These are phyloP conservation scores for Terfezia boudieri DNA, from an alignment of 495 filamentous ascomycete species.

Conservation along the genomic window DNA sequence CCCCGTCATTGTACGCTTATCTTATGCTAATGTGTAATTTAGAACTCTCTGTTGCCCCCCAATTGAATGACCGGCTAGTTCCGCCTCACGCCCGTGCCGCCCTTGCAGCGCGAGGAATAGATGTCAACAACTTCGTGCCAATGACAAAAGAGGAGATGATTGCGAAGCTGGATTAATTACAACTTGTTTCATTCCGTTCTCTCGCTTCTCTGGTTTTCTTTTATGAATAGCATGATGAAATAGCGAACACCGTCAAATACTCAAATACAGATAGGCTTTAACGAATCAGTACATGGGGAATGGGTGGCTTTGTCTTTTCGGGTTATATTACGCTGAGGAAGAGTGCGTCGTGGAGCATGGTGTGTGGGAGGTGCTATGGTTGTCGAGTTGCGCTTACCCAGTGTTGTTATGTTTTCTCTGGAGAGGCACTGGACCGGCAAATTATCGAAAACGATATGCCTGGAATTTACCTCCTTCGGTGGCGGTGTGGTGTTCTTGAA, in stretches of 20 bases:
- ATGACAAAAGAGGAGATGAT: slow-evolving; percentile 88
- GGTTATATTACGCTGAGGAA: neutral
- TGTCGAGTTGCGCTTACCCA: too few species aligned
- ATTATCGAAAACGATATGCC: too few species aligned
- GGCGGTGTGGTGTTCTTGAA: too few species aligned
- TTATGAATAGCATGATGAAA: neutral
- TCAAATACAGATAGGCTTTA: neutral
- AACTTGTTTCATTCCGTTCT: neutral
- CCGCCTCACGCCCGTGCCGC: slow-evolving; percentile 56
- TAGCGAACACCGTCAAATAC: neutral
- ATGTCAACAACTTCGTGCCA: slow-evolving; percentile 83
- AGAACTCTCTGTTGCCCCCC: slow-evolving; percentile 90
- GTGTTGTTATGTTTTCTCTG: too few species aligned
- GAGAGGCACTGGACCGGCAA: too few species aligned
- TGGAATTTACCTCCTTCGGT: too few species aligned
- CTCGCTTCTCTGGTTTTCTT: neutral
- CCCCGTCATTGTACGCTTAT: neutral
- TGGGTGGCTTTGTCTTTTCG: neutral
- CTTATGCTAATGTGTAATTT: neutral
- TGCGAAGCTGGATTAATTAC: slow-evolving; percentile 76
- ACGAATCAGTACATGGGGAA: neutral
- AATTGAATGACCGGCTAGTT: slow-evolving; percentile 68
- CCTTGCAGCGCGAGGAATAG: slow-evolving; percentile 55
- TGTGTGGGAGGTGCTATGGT: too few species aligned
- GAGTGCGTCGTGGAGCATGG: neutral